Base-by-base conservation (phyloP, 2,329 filamentous ascomycete genomes). In the Pseudogymnoascus sp. region DNA sequence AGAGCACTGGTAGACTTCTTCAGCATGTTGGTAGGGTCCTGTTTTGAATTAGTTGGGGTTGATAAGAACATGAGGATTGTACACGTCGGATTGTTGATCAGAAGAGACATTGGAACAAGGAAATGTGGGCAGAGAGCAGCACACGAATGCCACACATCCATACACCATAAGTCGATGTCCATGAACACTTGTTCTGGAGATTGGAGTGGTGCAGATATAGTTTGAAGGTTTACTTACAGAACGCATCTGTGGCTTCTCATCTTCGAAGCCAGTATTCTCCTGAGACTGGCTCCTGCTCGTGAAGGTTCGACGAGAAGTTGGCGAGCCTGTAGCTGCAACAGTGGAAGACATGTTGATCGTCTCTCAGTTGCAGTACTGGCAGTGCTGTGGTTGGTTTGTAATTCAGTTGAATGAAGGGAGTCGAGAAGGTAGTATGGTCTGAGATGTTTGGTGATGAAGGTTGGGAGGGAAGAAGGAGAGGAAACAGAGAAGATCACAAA, bases 1-100 rank as follows among this genome's bases (percentile, higher is more conserved):
- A 86, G 75, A 41, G 78, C 77, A 39, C 77, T 74, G 31, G 81
- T 74, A 45, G 73, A 72, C 62, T 73, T 73, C 68, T 75, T 75
- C 62, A 74, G 66, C 16, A 41, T 63, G 34, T 34, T 62, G 62
- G 31, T 36, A 31, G 25, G 51, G 31, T 63, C 48, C 62, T 63
- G 21, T 10, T 57, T 57, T 34, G 68, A 68, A 63, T 63, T 61
- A 54, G 67, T 41, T 43, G 63, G 63, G 60, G 71, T 71, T 70
- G 72, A 63, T 43, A 37, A 19, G 23, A 43, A n/a, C 23, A 14
- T n/a, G 14, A 28, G 34, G 16, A 51, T 62, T 51, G 21, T 19
- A 39, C 3, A 61, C 14, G 48, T 60, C n/a, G 1, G 62, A 10
- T n/a, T 31, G 51, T 31, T 62, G 11, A 19, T 21, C 34, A 34